Evolutionary conservation across 495 filamentous ascomycete genomes (phyloP).

Genomic region (Aspergillus taichungensis): DNA sequence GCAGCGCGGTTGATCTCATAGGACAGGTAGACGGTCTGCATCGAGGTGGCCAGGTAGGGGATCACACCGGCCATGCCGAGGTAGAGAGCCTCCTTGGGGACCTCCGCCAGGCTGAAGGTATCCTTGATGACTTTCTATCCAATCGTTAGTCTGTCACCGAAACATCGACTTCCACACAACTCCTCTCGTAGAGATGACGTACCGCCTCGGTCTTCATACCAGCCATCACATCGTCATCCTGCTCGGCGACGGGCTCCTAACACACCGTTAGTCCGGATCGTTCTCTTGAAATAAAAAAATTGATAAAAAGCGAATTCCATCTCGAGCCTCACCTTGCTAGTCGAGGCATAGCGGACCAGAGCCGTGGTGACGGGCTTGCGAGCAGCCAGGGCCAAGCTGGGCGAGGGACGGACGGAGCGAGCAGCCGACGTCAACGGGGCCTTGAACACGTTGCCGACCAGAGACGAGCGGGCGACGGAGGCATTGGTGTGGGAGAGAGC

Average conservation of each 20-base stretch:
- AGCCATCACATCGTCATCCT: slow-evolving; percentile 54
- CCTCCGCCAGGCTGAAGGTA: slow-evolving; percentile 69
- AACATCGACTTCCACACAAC: too few species aligned
- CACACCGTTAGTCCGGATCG: too few species aligned
- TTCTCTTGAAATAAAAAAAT: too few species aligned
- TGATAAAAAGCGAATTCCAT: too few species aligned
- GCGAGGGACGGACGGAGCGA: slow-evolving; percentile 27
- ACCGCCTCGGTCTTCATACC: slow-evolving; percentile 70
- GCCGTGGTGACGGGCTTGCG: slow-evolving; percentile 46
- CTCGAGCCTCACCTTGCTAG: slow-evolving; percentile 23
- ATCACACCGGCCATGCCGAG: slow-evolving; percentile 84
- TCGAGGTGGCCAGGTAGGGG: slow-evolving; percentile 81
- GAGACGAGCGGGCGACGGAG: slow-evolving; percentile 33
- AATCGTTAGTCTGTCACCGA: too few species aligned
- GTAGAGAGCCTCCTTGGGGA: slow-evolving; percentile 71
- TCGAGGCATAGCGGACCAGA: slow-evolving; percentile 40
- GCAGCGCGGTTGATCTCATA: slow-evolving; percentile 66
- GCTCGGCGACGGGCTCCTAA: slow-evolving; percentile 2
- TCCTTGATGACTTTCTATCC: slow-evolving; percentile 69
- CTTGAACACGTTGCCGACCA: slow-evolving; percentile 36
- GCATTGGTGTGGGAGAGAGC: slow-evolving; percentile 41
- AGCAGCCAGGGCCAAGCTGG: slow-evolving; percentile 35
- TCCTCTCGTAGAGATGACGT: slow-evolving; percentile 21
- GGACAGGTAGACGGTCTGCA: slow-evolving; percentile 78
- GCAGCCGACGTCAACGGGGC: slow-evolving; percentile 39